phyloP scores from a whole-genome alignment of 345 rosid species.

The Citrus cavaleriei region DNA sequence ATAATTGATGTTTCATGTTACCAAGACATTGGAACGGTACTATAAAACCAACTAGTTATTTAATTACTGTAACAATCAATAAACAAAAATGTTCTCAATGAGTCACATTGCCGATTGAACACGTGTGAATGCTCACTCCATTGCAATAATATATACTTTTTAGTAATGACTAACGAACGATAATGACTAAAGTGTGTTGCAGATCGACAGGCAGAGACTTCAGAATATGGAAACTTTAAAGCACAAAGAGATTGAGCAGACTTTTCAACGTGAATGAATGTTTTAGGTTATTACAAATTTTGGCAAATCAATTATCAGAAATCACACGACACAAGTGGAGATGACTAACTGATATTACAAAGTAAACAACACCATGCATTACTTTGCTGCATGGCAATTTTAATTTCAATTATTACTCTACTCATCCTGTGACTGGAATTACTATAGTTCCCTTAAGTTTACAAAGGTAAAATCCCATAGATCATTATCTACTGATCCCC shows the following conservation, averaged over 20 bases:
- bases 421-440: neutral
- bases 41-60: neutral
- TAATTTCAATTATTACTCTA: neutral
- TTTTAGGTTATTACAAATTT: neutral
- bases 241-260: neutral
- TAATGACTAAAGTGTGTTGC: neutral
- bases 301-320: neutral
- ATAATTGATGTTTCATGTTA: neutral
- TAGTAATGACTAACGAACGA: neutral
- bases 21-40: neutral
- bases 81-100: neutral
- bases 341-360: neutral
- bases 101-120: neutral
- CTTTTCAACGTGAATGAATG: too few relatives aligned
- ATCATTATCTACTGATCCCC: neutral
- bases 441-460: neutral
- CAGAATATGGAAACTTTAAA: neutral
- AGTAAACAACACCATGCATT: neutral
- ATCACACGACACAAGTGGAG: neutral
- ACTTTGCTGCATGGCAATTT: neutral
- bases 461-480: neutral
- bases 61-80: neutral
- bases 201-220: neutral
- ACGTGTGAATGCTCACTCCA: neutral
- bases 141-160: neutral